A percentile compares a stretch with the other conserved stretches of the same genome.
Conservation (phyloP, 768 basidiomycete genomes). For the Tulasnella sp. region DNA sequence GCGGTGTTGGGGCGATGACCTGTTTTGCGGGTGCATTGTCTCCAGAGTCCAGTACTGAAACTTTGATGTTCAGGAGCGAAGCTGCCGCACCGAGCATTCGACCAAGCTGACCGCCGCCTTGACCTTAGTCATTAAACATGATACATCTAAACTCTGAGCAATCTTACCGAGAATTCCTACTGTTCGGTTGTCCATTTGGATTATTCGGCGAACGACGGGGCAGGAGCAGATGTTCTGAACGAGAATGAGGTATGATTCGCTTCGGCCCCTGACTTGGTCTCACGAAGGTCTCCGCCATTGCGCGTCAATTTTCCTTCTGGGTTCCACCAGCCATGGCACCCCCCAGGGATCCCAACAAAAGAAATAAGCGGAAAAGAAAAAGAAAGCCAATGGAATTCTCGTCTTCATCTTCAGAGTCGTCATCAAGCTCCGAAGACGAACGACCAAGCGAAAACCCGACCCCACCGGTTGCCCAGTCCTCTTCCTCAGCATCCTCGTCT, state of each 20-base stretch:
- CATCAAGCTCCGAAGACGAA: slow-evolving; percentile 29
- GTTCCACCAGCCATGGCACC: not conserved
- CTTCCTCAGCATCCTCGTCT: slow-evolving; percentile 24
- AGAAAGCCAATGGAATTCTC: slow-evolving; percentile 27
- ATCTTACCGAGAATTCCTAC: slow-evolving; percentile 26
- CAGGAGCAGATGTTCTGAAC: not conserved
- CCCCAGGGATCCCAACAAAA: not conserved
- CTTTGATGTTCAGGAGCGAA: slow-evolving; percentile 75
- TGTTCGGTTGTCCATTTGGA: slow-evolving; percentile 15
- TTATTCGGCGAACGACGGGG: not conserved
- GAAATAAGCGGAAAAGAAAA: slow-evolving; percentile 23
- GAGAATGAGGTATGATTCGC: not conserved
- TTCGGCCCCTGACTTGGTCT: not conserved
- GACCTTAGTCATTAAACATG: not conserved
- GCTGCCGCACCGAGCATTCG: slow-evolving; percentile 94
- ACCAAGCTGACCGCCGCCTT: slow-evolving; percentile 95
- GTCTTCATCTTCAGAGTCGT: slow-evolving; percentile 11
- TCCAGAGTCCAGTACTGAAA: slow-evolving; percentile 82
- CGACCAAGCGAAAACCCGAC: not conserved
- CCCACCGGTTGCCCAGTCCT: not conserved
- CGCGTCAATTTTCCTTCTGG: not conserved
- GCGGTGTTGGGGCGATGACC: slow-evolving; percentile 54
- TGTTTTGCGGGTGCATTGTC: slow-evolving; percentile 86
- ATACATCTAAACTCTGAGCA: not conserved
- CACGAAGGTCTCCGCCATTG: not conserved